These are phyloP conservation scores for Cenchrus fungigraminus DNA, from an alignment of 176 grass and related monocot genomes.

Conservation along the genomic window DNA sequence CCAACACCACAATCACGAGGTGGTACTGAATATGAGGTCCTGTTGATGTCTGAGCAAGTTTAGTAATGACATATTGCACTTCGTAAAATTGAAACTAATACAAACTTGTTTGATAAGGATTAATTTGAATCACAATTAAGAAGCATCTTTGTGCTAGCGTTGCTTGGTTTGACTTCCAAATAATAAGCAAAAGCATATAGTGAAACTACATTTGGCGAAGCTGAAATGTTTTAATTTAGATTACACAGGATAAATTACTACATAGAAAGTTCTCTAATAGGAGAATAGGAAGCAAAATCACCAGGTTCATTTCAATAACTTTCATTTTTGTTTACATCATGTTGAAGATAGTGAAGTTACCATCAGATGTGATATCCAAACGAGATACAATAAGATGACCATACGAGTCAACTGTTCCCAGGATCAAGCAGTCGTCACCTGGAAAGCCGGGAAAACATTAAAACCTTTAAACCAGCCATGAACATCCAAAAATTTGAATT, in stretches of 20 bases:
- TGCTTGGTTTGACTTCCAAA: neutral
- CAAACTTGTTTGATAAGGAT: neutral
- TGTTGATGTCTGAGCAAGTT: constrained; percentile 75
- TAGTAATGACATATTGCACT: constrained; percentile 14
- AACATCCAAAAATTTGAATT: neutral
- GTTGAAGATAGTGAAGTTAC: constrained; percentile 58
- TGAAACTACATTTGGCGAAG: constrained; percentile 22
- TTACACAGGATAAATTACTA: neutral
- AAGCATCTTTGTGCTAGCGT: constrained; percentile 4
- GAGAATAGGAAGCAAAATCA: neutral
- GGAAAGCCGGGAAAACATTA: constrained; percentile 30
- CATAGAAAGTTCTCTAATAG: neutral
- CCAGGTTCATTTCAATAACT: neutral
- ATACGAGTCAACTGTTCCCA: constrained; percentile 83
- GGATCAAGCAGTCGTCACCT: constrained; percentile 84
- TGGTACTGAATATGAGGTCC: constrained; percentile 85
- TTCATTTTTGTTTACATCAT: constrained; percentile 1
- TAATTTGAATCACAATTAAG: neutral
- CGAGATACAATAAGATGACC: constrained; percentile 88
- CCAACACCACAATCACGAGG: constrained; percentile 74
- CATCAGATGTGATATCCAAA: constrained; percentile 62
- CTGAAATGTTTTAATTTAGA: constrained; percentile 3
- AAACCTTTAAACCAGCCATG: constrained; percentile 12
- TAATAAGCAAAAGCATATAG: neutral
- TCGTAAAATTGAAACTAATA: constrained; percentile 4